Conservation (phyloP, 208 protist genomes). For the Trypanosoma brucei region DNA sequence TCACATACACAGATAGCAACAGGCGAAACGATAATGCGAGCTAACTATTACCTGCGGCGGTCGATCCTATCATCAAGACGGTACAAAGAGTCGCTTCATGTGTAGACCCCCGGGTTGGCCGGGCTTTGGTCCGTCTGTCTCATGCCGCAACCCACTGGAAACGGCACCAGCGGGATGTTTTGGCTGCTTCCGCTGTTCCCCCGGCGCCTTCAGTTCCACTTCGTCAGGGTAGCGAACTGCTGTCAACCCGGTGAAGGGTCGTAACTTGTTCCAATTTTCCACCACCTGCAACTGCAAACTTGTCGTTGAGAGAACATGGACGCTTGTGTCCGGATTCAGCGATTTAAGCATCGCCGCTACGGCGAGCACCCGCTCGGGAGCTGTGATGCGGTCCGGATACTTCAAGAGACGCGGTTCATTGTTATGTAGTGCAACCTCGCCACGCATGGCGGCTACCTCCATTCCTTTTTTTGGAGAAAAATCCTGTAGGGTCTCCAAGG, state of each 20-base stretch:
- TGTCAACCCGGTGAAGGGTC: conserved; percentile 18
- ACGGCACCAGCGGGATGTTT: not conserved
- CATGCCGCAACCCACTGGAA: not conserved
- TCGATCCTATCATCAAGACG: not conserved
- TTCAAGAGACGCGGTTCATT: conserved; percentile 21
- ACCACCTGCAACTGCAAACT: conserved; percentile 48
- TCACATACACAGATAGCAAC: no score
- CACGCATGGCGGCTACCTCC: not conserved
- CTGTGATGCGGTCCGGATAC: conserved; percentile 41
- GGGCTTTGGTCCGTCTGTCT: not conserved
- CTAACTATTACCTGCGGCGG: no score
- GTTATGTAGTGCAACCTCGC: not conserved
- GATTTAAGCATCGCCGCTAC: conserved; percentile 85
- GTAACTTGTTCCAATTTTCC: conserved; percentile 45
- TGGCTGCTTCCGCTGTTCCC: conserved; percentile 15
- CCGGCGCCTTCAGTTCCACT: conserved; percentile 54
- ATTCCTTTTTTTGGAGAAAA: not conserved
- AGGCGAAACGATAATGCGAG: no score
- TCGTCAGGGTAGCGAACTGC: conserved; percentile 69
- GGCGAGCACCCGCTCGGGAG: conserved; percentile 64
- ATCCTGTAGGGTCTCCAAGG: not conserved
- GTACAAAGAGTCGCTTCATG: not conserved
- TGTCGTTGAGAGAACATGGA: conserved; percentile 75
- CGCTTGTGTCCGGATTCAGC: conserved; percentile 73
- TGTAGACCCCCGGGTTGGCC: not conserved